These are phyloP conservation scores for Moniliophthora roreri DNA, from an alignment of 1,284 basidiomycete genomes.

Conservation along the genomic window DNA sequence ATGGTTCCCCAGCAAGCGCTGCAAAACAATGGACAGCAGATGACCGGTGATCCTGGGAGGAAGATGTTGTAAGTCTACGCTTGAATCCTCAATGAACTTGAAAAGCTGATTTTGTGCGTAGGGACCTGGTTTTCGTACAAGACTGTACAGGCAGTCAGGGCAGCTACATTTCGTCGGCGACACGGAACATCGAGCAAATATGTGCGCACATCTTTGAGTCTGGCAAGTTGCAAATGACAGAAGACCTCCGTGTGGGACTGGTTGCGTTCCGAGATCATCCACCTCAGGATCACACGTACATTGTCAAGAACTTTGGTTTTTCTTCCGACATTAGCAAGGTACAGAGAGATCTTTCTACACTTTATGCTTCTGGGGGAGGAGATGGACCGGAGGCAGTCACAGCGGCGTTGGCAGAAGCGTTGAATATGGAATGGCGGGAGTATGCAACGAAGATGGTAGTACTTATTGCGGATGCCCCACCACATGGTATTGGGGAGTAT, in stretches of 20 bases:
- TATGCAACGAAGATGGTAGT: conserved; percentile 94
- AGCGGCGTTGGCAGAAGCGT: conserved; percentile 84
- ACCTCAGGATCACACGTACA: conserved; percentile 92
- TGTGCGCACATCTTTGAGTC: conserved; percentile 96
- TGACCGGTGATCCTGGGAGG: conserved; percentile 36
- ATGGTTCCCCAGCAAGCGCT: conserved; percentile 35
- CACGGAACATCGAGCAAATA: conserved; percentile 97
- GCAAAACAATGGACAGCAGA: conserved; percentile 28
- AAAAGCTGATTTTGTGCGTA: conserved; percentile 30
- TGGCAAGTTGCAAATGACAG: conserved; percentile 81
- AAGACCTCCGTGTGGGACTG: conserved; percentile 89
- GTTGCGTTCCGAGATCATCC: conserved; percentile 94
- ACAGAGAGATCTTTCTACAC: conserved; percentile 78
- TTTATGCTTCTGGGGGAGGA: conserved; percentile 94
- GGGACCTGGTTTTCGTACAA: conserved; percentile 87
- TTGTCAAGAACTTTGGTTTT: conserved; percentile 94
- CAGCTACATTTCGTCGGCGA: conserved; percentile 86
- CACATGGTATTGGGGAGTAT: conserved; percentile 92
- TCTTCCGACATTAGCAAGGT: conserved; percentile 89
- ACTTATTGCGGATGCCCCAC: conserved; percentile 95
- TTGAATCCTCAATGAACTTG: conserved; percentile 9
- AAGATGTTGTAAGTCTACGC: conserved; percentile 71
- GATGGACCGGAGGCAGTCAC: conserved; percentile 99
- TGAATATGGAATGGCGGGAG: conserved; percentile 90
- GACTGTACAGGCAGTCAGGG: conserved; percentile 91